These are phyloP conservation scores for Stagonosporopsis tanaceti DNA, from an alignment of 2,329 filamentous ascomycete species.

Conservation along the genomic window DNA sequence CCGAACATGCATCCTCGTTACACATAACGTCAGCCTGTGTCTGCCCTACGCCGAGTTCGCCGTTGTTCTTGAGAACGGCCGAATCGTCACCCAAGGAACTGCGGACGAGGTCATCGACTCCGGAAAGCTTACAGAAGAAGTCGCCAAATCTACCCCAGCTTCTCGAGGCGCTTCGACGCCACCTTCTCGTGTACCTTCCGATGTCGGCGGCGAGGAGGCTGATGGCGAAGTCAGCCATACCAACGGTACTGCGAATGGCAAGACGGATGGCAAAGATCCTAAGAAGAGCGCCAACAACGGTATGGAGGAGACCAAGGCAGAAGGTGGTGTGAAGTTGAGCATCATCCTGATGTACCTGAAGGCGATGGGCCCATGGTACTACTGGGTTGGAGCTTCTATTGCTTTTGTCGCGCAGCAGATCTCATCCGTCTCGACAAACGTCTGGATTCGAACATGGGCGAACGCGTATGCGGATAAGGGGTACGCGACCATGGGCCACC, in stretches of 20 bases:
- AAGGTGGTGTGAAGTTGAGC: conserved; percentile 84
- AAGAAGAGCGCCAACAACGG: conserved; percentile 60
- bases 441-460: conserved; percentile 96
- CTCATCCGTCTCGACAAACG: conserved; percentile 83
- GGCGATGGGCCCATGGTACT: conserved; percentile 97
- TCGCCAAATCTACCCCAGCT: conserved; percentile 74
- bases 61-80: conserved; percentile 87
- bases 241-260: conserved; percentile 58
- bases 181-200: conserved; percentile 80
- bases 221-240: conserved; percentile 49
- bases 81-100: conserved; percentile 77
- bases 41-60: conserved; percentile 81
- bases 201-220: conserved; percentile 60
- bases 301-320: conserved; percentile 75
- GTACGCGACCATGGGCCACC: conserved; percentile 39
- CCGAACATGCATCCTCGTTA: conserved; percentile 93
- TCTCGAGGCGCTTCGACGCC: conserved; percentile 76
- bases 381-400: conserved; percentile 79
- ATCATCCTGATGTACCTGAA: conserved; percentile 86
- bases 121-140: conserved; percentile 88
- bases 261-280: conserved; percentile 53
- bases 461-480: conserved; percentile 76
- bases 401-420: conserved; percentile 86
- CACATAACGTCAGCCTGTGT: conserved; percentile 91
- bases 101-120: conserved; percentile 80